Evolutionary conservation across 306 rosid species (phyloP).

Genomic region (Sphenostylis stenocarpa): DNA sequence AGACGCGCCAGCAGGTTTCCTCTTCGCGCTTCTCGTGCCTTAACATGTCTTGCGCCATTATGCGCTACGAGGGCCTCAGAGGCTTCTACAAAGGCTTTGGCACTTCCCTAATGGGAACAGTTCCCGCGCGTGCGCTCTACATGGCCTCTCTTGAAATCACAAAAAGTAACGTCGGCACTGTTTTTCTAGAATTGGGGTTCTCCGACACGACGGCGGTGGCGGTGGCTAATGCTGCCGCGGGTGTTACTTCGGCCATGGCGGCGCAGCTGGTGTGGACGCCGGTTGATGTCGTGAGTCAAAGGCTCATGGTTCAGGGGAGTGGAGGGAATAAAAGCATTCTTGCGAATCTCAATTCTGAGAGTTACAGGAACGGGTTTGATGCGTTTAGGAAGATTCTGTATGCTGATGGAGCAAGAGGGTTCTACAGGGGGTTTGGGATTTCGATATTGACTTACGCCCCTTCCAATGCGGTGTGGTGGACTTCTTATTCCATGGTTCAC

Average conservation of each 20-base stretch:
- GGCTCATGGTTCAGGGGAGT: slow-evolving; percentile 85
- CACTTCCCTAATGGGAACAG: slow-evolving; percentile 86
- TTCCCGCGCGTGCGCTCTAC: slow-evolving; percentile 96
- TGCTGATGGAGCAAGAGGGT: slow-evolving; percentile 79
- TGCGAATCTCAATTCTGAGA: slow-evolving; percentile 47
- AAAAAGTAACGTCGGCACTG: slow-evolving; percentile 76
- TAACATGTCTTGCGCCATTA: slow-evolving; percentile 64
- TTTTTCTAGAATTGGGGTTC: slow-evolving; percentile 58
- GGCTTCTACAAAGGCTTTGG: slow-evolving; percentile 96
- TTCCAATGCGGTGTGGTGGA: slow-evolving; percentile 98
- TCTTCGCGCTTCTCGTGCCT: slow-evolving; percentile 60
- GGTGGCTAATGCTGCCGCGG: slow-evolving; percentile 77
- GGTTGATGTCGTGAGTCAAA: slow-evolving; percentile 87
- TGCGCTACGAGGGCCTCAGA: slow-evolving; percentile 72
- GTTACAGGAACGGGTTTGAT: slow-evolving; percentile 77
- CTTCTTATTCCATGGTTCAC: slow-evolving; percentile 84
- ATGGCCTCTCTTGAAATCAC: slow-evolving; percentile 87
- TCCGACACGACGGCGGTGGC: slow-evolving; percentile 78
- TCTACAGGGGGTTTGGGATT: slow-evolving; percentile 92
- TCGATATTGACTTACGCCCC: slow-evolving; percentile 90
- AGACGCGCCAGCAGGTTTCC: slow-evolving; percentile 86
- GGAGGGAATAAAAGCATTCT: slow-evolving; percentile 29
- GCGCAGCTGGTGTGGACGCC: slow-evolving; percentile 99
- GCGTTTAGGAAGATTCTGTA: slow-evolving; percentile 73
- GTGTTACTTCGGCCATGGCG: slow-evolving; percentile 85